phyloP scores from a whole-genome alignment of 129 eudicot species.

The Apium graveolens region DNA sequence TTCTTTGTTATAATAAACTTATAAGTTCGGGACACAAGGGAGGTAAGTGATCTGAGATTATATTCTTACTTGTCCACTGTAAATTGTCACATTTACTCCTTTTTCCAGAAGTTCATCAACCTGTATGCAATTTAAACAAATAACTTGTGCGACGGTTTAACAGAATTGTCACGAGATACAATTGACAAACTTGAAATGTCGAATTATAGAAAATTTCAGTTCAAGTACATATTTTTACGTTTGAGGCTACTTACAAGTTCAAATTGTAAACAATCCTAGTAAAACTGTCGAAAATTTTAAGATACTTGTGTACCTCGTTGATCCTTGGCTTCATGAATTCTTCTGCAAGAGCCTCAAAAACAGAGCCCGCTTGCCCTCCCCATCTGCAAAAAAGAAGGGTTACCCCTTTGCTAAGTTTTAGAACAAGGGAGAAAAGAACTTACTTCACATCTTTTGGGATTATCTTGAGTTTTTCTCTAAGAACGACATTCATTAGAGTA shows the following conservation, averaged over 20 bases:
- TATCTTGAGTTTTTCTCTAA: conserved; percentile 56
- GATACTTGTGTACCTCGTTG: conserved; percentile 38
- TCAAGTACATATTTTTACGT: neutral
- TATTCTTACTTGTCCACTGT: conserved; percentile 78
- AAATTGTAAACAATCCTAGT: neutral
- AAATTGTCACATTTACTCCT: conserved; percentile 72
- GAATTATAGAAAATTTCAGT: neutral
- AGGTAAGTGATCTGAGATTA: neutral
- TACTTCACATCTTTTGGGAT: conserved; percentile 58
- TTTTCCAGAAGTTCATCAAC: conserved; percentile 68
- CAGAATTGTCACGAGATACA: neutral
- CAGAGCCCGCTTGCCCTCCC: conserved; percentile 60
- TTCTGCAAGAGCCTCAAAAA: conserved; percentile 38
- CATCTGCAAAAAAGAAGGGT: conserved; percentile 35
- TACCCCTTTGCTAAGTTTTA: neutral
- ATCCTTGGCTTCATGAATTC: conserved; percentile 88
- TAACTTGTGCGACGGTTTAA: neutral
- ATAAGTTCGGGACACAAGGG: neutral
- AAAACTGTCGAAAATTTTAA: neutral
- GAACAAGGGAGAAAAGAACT: conserved; percentile 16
- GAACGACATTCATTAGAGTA: conserved; percentile 53
- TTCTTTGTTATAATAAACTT: neutral
- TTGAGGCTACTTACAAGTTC: neutral
- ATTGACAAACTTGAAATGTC: neutral
- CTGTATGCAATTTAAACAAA: conserved; percentile 21